Conservation (phyloP, 192 early-diverging fungal genomes). For the Entomortierella lignicola region DNA sequence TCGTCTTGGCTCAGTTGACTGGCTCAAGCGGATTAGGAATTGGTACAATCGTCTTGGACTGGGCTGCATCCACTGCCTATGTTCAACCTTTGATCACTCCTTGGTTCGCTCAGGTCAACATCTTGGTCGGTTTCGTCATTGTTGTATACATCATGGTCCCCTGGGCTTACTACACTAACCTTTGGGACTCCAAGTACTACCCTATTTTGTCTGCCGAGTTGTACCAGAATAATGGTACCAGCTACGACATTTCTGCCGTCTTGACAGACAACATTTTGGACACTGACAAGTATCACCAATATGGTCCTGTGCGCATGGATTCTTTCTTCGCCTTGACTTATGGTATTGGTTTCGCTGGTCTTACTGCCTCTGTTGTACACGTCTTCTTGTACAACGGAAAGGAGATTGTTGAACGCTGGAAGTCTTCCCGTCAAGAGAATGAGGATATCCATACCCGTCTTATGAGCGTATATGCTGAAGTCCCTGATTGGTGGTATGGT, state of each 20-base stretch:
- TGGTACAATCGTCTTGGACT: neutral
- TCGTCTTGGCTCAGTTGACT: neutral
- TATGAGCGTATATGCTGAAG: too few species aligned
- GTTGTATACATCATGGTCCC: neutral
- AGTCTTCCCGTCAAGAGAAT: too few species aligned
- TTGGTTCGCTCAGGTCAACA: neutral
- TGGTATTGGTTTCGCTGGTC: too few species aligned
- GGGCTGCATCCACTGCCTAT: neutral
- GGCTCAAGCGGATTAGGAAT: neutral
- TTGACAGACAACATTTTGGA: neutral
- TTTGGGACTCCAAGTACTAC: neutral
- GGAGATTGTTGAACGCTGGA: too few species aligned
- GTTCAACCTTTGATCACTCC: neutral
- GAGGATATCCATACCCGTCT: too few species aligned
- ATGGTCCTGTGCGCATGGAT: neutral
- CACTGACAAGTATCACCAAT: neutral
- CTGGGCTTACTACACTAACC: neutral
- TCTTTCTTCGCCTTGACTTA: neutral
- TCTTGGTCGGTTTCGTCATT: neutral
- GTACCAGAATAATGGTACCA: neutral
- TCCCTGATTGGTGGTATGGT: too few species aligned
- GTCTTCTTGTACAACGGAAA: too few species aligned
- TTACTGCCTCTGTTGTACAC: too few species aligned
- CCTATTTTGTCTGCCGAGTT: neutral
- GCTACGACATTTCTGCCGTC: neutral